Conservation (phyloP, 768 basidiomycete genomes). For the Kwoniella sp. region DNA sequence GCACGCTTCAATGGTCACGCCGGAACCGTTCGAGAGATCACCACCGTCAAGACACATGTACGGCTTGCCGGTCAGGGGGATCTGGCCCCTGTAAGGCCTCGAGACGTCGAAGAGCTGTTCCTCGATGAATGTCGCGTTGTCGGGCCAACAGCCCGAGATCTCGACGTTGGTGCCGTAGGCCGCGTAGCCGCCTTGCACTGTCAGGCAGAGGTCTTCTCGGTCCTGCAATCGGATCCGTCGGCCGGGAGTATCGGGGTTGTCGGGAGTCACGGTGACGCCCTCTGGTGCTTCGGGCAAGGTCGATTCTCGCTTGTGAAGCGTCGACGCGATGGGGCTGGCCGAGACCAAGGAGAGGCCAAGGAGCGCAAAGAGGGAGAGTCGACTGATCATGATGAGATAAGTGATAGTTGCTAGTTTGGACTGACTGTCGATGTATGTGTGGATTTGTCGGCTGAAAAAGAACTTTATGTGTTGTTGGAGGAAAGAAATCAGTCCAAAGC, state of each 20-base stretch:
- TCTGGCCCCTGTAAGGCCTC: conserved; percentile 11
- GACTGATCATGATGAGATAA: neutral
- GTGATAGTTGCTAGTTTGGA: too few species aligned
- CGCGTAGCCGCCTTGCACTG: conserved; percentile 21
- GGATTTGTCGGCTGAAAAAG: too few species aligned
- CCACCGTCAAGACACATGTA: conserved; percentile 19
- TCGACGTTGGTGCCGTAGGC: conserved; percentile 20
- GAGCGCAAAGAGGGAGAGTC: neutral
- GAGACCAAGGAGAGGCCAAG: neutral
- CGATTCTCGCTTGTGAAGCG: neutral
- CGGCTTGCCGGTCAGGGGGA: neutral
- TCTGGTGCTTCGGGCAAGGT: neutral
- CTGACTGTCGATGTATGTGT: too few species aligned
- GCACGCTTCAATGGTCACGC: conserved; percentile 12
- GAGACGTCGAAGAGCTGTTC: conserved; percentile 3
- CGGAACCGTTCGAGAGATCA: conserved; percentile 6
- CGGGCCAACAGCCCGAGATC: conserved; percentile 8
- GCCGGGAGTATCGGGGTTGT: neutral
- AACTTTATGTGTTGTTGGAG: too few species aligned
- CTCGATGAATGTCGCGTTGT: conserved; percentile 1
- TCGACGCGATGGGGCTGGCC: neutral
- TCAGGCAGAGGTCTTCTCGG: conserved; percentile 13
- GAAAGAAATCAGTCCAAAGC: too few species aligned
- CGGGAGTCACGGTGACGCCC: neutral
- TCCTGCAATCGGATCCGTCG: conserved; percentile 7